Percentiles rank a stretch among this genome's conserved stretches.
Conservation (phyloP, 164 flowering plant genomes). For the Chloranthus sessilifolius region DNA sequence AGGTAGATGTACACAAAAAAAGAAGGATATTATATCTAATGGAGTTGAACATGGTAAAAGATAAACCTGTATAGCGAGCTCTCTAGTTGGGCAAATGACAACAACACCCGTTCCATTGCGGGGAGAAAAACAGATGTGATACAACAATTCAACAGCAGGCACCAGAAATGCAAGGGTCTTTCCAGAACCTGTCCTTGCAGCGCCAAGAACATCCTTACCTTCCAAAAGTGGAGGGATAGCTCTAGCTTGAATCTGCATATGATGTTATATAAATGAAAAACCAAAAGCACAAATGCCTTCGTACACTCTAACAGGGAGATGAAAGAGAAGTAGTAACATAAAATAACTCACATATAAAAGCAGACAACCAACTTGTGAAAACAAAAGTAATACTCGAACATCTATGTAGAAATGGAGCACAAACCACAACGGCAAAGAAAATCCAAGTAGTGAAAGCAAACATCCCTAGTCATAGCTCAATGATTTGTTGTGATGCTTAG, state of each 20-base stretch:
- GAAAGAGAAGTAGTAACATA: background rate
- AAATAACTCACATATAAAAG: no score
- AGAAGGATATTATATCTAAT: no score
- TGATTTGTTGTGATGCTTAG: no score
- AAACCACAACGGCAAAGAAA: no score
- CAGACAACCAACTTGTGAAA: no score
- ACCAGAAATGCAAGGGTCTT: conserved; percentile 91
- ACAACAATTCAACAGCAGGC: conserved; percentile 84
- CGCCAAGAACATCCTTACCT: conserved; percentile 91
- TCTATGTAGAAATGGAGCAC: no score
- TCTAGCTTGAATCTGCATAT: conserved; percentile 79
- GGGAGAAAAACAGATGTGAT: conserved; percentile 45
- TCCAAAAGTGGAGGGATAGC: conserved; percentile 72
- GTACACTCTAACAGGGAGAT: background rate
- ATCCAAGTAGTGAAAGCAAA: no score
- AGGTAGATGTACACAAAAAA: background rate
- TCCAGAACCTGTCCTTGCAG: conserved; percentile 98
- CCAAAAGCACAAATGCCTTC: background rate
- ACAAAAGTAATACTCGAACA: no score
- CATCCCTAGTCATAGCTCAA: no score
- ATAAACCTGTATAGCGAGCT: conserved; percentile 86
- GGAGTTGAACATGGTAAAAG: background rate
- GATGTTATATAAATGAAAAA: background rate
- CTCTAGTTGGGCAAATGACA: conserved; percentile 94
- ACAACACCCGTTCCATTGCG: conserved; percentile 91